A percentile compares a stretch with the other conserved stretches of the same genome.
phyloP scores from a whole-genome alignment of 148 eudicot species.

The Rhododendron molle region DNA sequence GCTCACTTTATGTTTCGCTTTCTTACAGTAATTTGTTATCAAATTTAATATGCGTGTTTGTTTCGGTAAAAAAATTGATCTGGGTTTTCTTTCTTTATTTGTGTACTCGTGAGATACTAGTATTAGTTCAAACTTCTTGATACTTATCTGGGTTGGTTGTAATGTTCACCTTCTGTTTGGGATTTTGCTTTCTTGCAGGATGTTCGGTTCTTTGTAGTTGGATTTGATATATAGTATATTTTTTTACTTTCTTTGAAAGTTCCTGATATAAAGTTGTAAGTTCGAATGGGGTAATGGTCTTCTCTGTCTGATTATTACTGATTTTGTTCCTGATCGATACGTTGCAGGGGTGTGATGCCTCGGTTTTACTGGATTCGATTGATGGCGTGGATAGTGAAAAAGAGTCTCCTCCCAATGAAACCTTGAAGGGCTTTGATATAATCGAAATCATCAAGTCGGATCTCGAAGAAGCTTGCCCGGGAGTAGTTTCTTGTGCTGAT shows the following conservation, averaged over 20 bases:
- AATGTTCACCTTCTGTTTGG: not conserved
- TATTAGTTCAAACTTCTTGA: not conserved
- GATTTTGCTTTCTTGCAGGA: not conserved
- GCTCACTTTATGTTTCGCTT: not conserved
- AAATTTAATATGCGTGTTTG: not conserved
- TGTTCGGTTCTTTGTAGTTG: not conserved
- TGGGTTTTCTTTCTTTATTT: not conserved
- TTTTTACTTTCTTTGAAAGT: not conserved
- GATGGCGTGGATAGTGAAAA: conserved; percentile 45
- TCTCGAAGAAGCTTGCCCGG: conserved; percentile 53
- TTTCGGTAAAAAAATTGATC: not conserved
- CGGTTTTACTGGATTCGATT: conserved; percentile 41
- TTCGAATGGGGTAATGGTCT: not conserved
- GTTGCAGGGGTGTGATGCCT: conserved; percentile 65
- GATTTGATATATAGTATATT: not conserved
- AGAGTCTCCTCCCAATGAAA: conserved; percentile 46
- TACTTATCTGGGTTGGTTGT: not conserved
- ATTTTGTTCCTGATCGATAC: not conserved
- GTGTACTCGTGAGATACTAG: not conserved
- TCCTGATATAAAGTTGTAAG: not conserved
- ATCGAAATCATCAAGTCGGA: conserved; percentile 46
- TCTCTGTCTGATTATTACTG: not conserved
- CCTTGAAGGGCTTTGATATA: conserved; percentile 49
- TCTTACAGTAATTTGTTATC: not conserved
- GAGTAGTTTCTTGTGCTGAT: conserved; percentile 71